Evolutionary conservation across 169 alveolate genomes (phyloP).

Genomic region (Cyclospora cayetanensis): DNA sequence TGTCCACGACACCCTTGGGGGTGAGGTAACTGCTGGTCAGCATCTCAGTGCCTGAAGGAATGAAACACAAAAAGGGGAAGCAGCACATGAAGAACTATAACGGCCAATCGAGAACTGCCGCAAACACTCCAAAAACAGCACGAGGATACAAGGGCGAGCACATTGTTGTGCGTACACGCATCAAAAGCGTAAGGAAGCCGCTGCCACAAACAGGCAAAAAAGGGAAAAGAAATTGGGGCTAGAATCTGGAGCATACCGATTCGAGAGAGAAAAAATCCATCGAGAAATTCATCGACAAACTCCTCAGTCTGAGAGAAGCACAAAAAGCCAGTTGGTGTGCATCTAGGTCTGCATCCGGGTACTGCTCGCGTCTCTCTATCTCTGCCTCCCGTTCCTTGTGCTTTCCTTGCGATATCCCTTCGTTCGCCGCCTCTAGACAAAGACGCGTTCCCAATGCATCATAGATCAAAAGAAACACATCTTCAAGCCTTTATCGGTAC

Average conservation of each 20-base stretch:
- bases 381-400: too few species aligned
- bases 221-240: not conserved
- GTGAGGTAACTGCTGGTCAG: conserved; percentile 62
- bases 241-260: not conserved
- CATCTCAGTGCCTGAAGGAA: conserved; percentile 63
- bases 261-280: conserved; percentile 57
- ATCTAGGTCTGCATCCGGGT: too few species aligned
- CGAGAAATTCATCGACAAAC: conserved; percentile 56
- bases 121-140: not conserved
- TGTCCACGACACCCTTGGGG: conserved; percentile 58
- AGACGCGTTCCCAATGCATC: too few species aligned
- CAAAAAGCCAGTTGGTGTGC: not conserved
- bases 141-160: not conserved
- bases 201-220: not conserved
- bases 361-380: too few species aligned
- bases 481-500: too few species aligned
- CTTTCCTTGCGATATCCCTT: too few species aligned
- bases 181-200: not conserved
- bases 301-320: conserved; percentile 41
- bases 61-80: too few species aligned
- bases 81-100: too few species aligned
- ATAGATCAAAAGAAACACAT: too few species aligned
- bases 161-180: not conserved
- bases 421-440: too few species aligned
- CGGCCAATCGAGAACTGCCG: not conserved